Percentiles rank a stretch among this genome's conserved stretches.
Conservation (phyloP, 139 green algal species). For the Edaphochlamys debaryana region DNA sequence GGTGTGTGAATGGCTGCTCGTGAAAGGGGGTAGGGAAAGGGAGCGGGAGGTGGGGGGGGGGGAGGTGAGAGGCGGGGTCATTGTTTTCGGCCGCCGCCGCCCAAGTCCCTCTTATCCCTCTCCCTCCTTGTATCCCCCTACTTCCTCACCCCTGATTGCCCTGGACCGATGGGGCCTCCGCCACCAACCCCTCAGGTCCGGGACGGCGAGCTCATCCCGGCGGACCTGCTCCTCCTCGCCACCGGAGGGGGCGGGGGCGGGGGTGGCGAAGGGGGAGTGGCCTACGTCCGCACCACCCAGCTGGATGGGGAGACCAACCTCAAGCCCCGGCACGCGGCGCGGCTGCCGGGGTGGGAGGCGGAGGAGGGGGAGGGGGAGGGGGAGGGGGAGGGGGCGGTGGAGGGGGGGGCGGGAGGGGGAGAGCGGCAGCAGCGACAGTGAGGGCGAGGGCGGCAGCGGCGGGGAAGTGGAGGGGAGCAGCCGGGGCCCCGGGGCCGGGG, state of each 20-base stretch:
- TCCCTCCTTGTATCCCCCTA: no score
- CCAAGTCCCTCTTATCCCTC: no score
- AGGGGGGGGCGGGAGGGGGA: neutral
- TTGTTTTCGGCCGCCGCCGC: no score
- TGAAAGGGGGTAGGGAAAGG: no score
- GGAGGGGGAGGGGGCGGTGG: neutral
- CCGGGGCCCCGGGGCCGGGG: no score
- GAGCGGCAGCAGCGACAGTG: neutral
- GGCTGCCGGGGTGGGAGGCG: constrained; percentile 2
- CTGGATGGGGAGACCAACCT: constrained; percentile 95
- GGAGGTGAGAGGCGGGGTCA: no score
- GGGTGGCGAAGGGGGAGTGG: constrained; percentile 66
- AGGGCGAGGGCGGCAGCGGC: neutral
- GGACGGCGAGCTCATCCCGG: constrained; percentile 75
- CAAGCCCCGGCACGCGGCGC: constrained; percentile 64
- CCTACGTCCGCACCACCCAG: constrained; percentile 88
- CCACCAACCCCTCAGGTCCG: constrained; percentile 52
- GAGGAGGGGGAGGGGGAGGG: neutral
- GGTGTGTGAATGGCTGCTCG: constrained; percentile 51
- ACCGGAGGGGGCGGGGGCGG: constrained; percentile 58
- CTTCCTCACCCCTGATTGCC: no score
- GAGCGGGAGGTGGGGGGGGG: no score
- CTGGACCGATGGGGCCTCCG: no score
- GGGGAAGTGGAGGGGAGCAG: neutral
- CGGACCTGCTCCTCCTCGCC: constrained; percentile 82